A percentile compares a stretch with the other conserved stretches of the same genome.
These are phyloP conservation scores for Mikania micrantha DNA, from an alignment of 129 eudicot species.

Conservation along the genomic window DNA sequence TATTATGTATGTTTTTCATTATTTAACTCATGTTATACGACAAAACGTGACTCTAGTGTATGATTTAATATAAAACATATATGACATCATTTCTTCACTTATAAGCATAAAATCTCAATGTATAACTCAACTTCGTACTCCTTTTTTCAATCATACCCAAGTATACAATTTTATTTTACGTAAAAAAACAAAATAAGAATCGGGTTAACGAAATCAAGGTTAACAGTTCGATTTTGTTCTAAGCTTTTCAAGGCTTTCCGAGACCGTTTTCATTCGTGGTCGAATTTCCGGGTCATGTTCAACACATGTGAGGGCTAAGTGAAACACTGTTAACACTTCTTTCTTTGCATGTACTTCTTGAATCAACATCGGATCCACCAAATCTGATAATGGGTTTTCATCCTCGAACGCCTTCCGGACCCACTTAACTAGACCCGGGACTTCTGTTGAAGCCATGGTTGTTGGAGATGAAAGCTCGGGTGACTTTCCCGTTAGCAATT, in stretches of 20 bases:
- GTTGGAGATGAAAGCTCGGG: constrained; percentile 74
- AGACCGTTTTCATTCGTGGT: constrained; percentile 76
- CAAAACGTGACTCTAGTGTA: too few relatives aligned
- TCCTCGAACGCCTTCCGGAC: constrained; percentile 84
- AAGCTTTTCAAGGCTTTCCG: constrained; percentile 67
- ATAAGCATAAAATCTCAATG: too few relatives aligned
- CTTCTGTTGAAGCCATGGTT: constrained; percentile 66
- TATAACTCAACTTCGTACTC: too few relatives aligned
- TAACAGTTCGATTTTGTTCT: constrained; percentile 27
- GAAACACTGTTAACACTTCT: constrained; percentile 69
- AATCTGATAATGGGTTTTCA: constrained; percentile 68
- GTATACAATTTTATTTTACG: too few relatives aligned
- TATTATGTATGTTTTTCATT: too few relatives aligned
- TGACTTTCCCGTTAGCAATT: constrained; percentile 79
- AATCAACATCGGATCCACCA: constrained; percentile 87
- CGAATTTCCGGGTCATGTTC: constrained; percentile 84
- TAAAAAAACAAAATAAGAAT: constrained; percentile 2
- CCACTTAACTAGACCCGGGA: constrained; percentile 77
- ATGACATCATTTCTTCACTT: too few relatives aligned
- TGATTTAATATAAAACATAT: too few relatives aligned
- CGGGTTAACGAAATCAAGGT: background rate
- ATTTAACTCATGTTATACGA: too few relatives aligned
- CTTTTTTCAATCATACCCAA: too few relatives aligned
- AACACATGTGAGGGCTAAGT: constrained; percentile 74
- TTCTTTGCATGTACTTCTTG: constrained; percentile 89